These are phyloP conservation scores for Chlorella sp. DNA, from an alignment of 139 green algal genomes.

Conservation along the genomic window DNA sequence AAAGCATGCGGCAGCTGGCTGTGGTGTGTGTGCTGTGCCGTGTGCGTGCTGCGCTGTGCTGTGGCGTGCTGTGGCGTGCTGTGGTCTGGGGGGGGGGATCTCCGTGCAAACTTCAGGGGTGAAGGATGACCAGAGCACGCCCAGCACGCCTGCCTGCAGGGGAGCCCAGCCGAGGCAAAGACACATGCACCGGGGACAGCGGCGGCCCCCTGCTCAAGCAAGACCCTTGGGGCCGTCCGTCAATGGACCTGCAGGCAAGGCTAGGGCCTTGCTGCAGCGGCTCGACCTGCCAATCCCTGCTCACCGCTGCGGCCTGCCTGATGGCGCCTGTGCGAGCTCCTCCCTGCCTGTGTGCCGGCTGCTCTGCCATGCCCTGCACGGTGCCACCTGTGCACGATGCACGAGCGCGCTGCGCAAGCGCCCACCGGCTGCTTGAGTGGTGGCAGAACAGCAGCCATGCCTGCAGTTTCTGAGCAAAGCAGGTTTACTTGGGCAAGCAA, in stretches of 20 bases:
- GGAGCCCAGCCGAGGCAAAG: neutral
- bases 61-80: neutral
- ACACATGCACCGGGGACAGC: constrained; percentile 11
- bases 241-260: neutral
- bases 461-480: too few relatives aligned
- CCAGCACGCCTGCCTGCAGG: neutral
- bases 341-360: neutral
- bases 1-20: too few relatives aligned
- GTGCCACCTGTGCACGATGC: too few relatives aligned
- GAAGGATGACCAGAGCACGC: neutral
- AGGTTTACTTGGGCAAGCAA: neutral
- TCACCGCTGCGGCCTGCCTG: too few relatives aligned
- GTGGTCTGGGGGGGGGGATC: neutral
- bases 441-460: too few relatives aligned
- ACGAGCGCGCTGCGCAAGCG: too few relatives aligned
- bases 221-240: neutral
- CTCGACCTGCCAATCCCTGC: too few relatives aligned
- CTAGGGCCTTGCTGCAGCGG: neutral
- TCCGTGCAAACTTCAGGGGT: neutral
- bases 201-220: neutral
- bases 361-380: too few relatives aligned
- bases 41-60: neutral
- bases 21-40: too few relatives aligned
- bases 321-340: too few relatives aligned
- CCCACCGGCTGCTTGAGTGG: too few relatives aligned